phyloP scores from a whole-genome alignment of 352 stramenopile species.

The Lagenidium giganteum region DNA sequence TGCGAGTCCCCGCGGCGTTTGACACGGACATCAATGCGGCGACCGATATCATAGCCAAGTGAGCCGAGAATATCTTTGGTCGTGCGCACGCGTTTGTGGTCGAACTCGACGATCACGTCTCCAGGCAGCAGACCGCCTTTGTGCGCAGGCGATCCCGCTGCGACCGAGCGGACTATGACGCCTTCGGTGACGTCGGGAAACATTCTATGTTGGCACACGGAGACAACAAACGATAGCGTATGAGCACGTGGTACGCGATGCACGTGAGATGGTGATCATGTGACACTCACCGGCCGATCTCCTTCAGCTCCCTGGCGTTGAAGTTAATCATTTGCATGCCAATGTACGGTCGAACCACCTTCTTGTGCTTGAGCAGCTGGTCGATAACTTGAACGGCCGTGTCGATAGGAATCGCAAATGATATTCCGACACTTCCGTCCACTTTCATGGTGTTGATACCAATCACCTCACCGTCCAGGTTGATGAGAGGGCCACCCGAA shows the following conservation, averaged over 20 bases:
- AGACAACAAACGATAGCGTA: background rate
- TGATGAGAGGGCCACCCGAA: constrained; percentile 90
- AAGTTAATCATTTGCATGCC: constrained; percentile 91
- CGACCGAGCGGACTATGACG: constrained; percentile 81
- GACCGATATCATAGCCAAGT: constrained; percentile 69
- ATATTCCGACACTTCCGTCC: constrained; percentile 85
- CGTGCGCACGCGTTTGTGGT: constrained; percentile 57
- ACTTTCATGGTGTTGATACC: constrained; percentile 95
- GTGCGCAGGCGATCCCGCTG: constrained; percentile 69
- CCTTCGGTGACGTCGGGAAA: constrained; percentile 75
- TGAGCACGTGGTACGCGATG: background rate
- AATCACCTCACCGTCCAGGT: constrained; percentile 91
- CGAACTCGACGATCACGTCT: constrained; percentile 77
- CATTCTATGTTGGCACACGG: constrained; percentile 17
- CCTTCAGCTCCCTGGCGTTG: constrained; percentile 53
- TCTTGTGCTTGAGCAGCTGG: constrained; percentile 84
- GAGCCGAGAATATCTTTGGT: constrained; percentile 73
- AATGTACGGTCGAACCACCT: constrained; percentile 88
- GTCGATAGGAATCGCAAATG: constrained; percentile 92
- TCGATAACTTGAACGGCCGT: constrained; percentile 86
- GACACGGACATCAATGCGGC: constrained; percentile 60
- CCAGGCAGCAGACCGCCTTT: constrained; percentile 66
- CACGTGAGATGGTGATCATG: background rate
- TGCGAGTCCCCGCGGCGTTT: constrained; percentile 50
- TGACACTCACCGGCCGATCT: constrained; percentile 42